Evolutionary conservation across 1,284 basidiomycete species (phyloP).

Genomic region (Neotropicomus parvogracilis): DNA sequence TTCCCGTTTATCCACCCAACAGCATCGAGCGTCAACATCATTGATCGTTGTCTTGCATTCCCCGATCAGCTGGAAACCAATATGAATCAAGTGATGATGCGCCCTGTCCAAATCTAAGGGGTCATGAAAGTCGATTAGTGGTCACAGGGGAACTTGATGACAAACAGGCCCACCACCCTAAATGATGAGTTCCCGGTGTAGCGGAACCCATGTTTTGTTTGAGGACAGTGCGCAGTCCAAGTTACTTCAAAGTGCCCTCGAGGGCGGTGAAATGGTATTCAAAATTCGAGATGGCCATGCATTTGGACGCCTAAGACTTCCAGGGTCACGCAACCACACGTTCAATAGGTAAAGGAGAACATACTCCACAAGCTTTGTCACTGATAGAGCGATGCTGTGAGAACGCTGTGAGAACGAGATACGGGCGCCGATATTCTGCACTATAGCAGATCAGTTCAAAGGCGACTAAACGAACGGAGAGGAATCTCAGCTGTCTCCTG

Average conservation of each 20-base stretch:
- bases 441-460: slow-evolving; percentile 21
- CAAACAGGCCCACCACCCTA: slow-evolving; percentile 1
- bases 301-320: not conserved
- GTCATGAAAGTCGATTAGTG: slow-evolving; percentile 25
- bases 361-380: slow-evolving; percentile 56
- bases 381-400: slow-evolving; percentile 36
- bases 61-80: slow-evolving; percentile 55
- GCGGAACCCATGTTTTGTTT: slow-evolving; percentile 60
- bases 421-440: slow-evolving; percentile 39
- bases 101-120: slow-evolving; percentile 40
- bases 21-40: slow-evolving; percentile 19
- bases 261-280: slow-evolving; percentile 60
- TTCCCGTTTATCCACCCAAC: slow-evolving; percentile 11
- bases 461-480: not conserved
- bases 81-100: slow-evolving; percentile 47
- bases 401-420: not conserved
- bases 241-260: slow-evolving; percentile 43
- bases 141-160: slow-evolving; percentile 17
- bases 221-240: slow-evolving; percentile 53
- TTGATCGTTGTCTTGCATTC: slow-evolving; percentile 38
- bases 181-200: slow-evolving; percentile 47
- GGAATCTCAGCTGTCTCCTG: slow-evolving; percentile 43
- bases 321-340: slow-evolving; percentile 37
- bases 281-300: slow-evolving; percentile 42
- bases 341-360: slow-evolving; percentile 13